Evolutionary conservation across 1,284 basidiomycete genomes (phyloP), one percentile per base, ranked within the genome.

Genomic region (Puccinia horiana): DNA sequence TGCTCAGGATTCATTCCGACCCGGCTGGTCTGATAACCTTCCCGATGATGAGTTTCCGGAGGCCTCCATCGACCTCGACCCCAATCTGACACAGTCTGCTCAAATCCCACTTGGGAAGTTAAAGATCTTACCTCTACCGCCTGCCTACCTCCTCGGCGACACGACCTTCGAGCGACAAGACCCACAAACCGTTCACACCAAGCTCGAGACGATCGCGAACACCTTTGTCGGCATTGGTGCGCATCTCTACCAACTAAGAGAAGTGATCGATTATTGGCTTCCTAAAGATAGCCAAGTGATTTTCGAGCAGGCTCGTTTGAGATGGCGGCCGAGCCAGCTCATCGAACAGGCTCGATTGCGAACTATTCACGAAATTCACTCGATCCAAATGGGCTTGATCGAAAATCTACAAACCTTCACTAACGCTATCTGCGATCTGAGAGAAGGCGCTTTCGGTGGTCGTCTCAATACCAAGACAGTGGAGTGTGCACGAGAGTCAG

Each of bases 361-460:
- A 26, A 81, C 80, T 11, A 81, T 81, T 14, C 54, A 73, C 29
- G 69, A 81, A 63, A 42, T 81, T 2, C 63, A 73, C 58, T 61
- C 56, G 20, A 73, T 73, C 37, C 52, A 73, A 20, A 73, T 72
- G 40, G 26, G 78, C 32, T 81, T 81, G 32, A 81, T 40, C 23
- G 78, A 81, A 14, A 58, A 72, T n/a, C 49, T 81, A 20, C 69
- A 73, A 2, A 54, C 29, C 54, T 40, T 81, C 49, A 81, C 58
- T 81, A 72, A 81, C 56, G 52, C 78, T 29, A 54, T 81, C 40
- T 56, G 78, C 35, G 47, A 81, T 37, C 58, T 81, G 3, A 74
- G 80, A 40, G 80, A 81, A 63, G 80, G 80, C 16, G 58, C 80
- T 23, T 81, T 81, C 69, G 80, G 80, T 67, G 80, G 80, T 52